Evolutionary conservation across 2,329 filamentous ascomycete genomes (phyloP), one percentile per base, ranked within the genome.

Genomic region (Colletotrichum endophyticum): DNA sequence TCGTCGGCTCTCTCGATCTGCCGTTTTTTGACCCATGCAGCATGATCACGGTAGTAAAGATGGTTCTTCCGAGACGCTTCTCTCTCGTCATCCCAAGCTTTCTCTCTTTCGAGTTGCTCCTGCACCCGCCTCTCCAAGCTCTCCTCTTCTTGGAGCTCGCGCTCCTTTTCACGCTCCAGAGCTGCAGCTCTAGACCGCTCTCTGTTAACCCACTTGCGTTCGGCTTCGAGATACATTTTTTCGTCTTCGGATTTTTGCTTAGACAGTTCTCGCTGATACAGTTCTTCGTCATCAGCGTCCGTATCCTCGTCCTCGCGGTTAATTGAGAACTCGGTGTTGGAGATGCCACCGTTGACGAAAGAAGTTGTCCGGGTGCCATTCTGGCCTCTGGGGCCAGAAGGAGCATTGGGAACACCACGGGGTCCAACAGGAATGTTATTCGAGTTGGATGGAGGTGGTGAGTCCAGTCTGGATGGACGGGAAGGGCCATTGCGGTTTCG

Each of bases 51-150:
- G 85, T 98, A 99, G 87, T 98, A 99, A 53, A 94, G 91, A 77
- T 96, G 92, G 5, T 88, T 86, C 84, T 95, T 96, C 28, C 93
- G 90, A 22, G 88, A 89, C 8, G 92, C 90, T 85, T 99, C 96
- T n/a, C 90, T 87, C 80, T 98, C 96, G 80, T 99, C 97, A 80
- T 99, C 94, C 92, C 96, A 99, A n/a, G 94, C 92, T 82, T 88
- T 88, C 74, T 90, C 89, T 49, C 86, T 83, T 62, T 90, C 89
- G 15, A 98, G 89, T 73, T 94, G 91, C 80, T 95, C 92, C 9
- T 94, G 91, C 85, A 94, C 93, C 66, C 92, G 91, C 64, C 92
- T 90, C 77, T 93, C 91, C 4, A 91, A 84, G 22, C 92, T 92
- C 28, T 92, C 91, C 5, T 91, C 90, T 79, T 98, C 95, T 66